Evolutionary conservation across 805 yeast genomes (phyloP).

Genomic region (Metschnikowia baotianmanensis): DNA sequence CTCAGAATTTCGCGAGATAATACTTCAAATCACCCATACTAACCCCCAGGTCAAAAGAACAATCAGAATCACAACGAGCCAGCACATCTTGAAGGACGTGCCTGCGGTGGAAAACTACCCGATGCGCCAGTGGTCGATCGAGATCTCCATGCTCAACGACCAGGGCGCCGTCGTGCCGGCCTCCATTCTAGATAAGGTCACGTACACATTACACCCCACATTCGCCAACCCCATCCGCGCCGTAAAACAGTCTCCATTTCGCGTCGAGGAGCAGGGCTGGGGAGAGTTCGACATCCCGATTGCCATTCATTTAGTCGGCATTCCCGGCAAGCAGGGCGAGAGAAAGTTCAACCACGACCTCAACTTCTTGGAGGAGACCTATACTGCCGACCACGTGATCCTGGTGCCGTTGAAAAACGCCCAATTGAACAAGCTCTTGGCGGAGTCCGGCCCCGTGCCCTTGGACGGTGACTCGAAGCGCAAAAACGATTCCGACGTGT

Average conservation of each 20-base stretch:
- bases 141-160: conserved; percentile 69
- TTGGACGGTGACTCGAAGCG: conserved; percentile 39
- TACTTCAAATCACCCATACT: conserved; percentile 5
- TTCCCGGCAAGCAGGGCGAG: conserved; percentile 81
- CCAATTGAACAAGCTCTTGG: conserved; percentile 64
- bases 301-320: conserved; percentile 60
- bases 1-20: too few species aligned
- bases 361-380: conserved; percentile 75
- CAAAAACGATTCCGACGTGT: conserved; percentile 25
- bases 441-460: conserved; percentile 83
- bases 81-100: conserved; percentile 74
- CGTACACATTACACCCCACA: conserved; percentile 92
- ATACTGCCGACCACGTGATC: conserved; percentile 73
- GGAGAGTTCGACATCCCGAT: conserved; percentile 94
- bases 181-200: conserved; percentile 83
- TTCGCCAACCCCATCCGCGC: conserved; percentile 85
- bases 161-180: conserved; percentile 86
- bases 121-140: conserved; percentile 89
- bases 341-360: conserved; percentile 84
- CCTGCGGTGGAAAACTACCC: conserved; percentile 91
- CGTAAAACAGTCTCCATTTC: conserved; percentile 79
- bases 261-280: conserved; percentile 94
- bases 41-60: conserved; percentile 68
- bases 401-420: conserved; percentile 73
- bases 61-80: conserved; percentile 81